Base-by-base conservation (phyloP, 2,329 filamentous ascomycete genomes). In the Camptophora hylomeconis region DNA sequence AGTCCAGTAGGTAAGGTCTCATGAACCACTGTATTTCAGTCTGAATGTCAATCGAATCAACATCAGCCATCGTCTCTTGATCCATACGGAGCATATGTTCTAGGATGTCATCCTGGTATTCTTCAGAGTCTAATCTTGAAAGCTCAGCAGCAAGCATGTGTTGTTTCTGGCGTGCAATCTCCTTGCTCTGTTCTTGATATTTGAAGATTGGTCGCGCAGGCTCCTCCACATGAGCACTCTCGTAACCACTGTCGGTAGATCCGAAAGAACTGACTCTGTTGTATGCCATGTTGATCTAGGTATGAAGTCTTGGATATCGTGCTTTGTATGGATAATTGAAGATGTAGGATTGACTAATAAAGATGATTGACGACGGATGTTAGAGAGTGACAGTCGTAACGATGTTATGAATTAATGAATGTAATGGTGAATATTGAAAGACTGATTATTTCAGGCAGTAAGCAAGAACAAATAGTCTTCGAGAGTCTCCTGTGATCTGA, bases 11-110 rank as follows among this genome's bases (percentile, higher is more conserved):
- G 56, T 94, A 95, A 1, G 89, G 89, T 47, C 89, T 69, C 89
- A 98, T 98, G 61, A 92, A 95, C 89, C 89, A 98, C 54, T 95
- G 84, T 40, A 98, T 95, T 67, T 98, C 89, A 42, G 86, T 84
- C 60, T 98, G 89, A 58, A 95, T 94, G 56, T 98, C 89, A 54
- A 98, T 98, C 19, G 92, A 84, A 55, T 87, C 87, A 53, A 92
- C 87, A 56, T 98, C 89, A 30, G 89, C 82, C 42, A 95, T 66
- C 16, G 89, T 95, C 58, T 92, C 80, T 42, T 67, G 63, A 74
- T 98, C 89, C 87, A 98, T 94, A 49, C 80, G 69, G 53, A 83
- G 72, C 80, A 94, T 89, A 60, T 95, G 87, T 50, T 79, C 71
- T 61, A 95, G 74, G 52, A 94, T 79, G 53, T 95, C 87, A 55